These are phyloP conservation scores for Hortiboletus rubellus DNA, from an alignment of 1,284 basidiomycete genomes.

Conservation along the genomic window DNA sequence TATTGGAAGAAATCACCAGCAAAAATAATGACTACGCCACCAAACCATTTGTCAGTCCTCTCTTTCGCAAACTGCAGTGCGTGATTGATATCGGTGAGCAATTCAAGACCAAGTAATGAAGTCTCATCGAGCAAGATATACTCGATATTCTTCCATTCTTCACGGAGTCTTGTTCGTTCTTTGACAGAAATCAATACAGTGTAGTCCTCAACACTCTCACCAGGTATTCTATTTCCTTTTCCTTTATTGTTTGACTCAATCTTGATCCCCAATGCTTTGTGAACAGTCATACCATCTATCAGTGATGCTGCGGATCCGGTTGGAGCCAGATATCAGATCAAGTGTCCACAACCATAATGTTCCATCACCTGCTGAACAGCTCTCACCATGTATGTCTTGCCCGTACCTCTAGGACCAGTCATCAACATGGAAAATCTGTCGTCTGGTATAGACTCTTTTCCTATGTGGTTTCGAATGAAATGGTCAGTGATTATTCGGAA, in stretches of 20 bases:
- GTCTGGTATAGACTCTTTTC: too few species aligned
- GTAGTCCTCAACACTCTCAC: background rate
- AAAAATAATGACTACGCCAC: too few species aligned
- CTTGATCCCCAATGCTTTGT: constrained; percentile 3
- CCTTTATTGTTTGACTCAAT: constrained; percentile 4
- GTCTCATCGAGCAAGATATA: too few species aligned
- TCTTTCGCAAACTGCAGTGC: too few species aligned
- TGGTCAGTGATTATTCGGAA: too few species aligned
- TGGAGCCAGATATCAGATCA: constrained; percentile 1
- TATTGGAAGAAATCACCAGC: too few species aligned
- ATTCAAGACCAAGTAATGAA: too few species aligned
- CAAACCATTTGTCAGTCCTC: too few species aligned
- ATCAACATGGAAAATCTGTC: background rate
- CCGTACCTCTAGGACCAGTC: constrained; percentile 2
- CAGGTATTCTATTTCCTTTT: background rate
- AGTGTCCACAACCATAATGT: background rate
- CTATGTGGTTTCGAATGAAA: too few species aligned
- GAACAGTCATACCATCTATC: constrained; percentile 3
- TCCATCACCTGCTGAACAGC: background rate
- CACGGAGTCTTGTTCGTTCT: too few species aligned
- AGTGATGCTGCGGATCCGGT: background rate
- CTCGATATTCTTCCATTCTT: too few species aligned
- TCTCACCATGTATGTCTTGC: background rate
- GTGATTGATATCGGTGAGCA: too few species aligned
- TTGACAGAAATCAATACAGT: background rate